Evolutionary conservation across 2,329 filamentous ascomycete genomes (phyloP).

Genomic region (Fusarium oligoseptatum): DNA sequence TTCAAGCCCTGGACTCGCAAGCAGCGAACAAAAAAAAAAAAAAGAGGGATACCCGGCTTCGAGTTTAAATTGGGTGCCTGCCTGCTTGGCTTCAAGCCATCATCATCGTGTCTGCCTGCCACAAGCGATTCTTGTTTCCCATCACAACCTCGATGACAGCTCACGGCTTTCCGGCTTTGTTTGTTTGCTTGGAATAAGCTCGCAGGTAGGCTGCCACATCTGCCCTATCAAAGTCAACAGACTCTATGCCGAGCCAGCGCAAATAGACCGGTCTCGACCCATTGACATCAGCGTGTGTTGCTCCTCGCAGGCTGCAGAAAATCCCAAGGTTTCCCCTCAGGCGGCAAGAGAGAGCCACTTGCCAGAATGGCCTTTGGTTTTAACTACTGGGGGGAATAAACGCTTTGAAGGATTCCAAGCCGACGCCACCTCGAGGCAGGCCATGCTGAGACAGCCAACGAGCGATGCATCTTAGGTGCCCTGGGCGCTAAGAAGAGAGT

Average conservation of each 20-base stretch:
- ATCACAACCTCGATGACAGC: conserved; percentile 28
- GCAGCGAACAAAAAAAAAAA: not conserved
- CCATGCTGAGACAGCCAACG: conserved; percentile 24
- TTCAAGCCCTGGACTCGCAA: not conserved
- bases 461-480: conserved; percentile 21
- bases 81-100: not conserved
- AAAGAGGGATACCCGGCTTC: not conserved
- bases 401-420: conserved; percentile 19
- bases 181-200: conserved; percentile 5
- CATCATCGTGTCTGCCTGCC: not conserved
- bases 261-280: conserved; percentile 22
- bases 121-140: conserved; percentile 19
- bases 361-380: not conserved
- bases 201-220: not conserved
- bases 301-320: not conserved
- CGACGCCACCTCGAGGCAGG: conserved; percentile 21
- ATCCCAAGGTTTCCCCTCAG: not conserved
- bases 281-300: conserved; percentile 6
- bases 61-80: not conserved
- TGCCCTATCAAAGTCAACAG: not conserved
- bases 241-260: conserved; percentile 9
- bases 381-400: not conserved
- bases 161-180: conserved; percentile 8
- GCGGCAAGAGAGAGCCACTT: not conserved
- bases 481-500: conserved; percentile 38